Evolutionary conservation across 2,329 filamentous ascomycete species (phyloP), one percentile per base, ranked within the genome.

Genomic region (Xylaria arbuscula): DNA sequence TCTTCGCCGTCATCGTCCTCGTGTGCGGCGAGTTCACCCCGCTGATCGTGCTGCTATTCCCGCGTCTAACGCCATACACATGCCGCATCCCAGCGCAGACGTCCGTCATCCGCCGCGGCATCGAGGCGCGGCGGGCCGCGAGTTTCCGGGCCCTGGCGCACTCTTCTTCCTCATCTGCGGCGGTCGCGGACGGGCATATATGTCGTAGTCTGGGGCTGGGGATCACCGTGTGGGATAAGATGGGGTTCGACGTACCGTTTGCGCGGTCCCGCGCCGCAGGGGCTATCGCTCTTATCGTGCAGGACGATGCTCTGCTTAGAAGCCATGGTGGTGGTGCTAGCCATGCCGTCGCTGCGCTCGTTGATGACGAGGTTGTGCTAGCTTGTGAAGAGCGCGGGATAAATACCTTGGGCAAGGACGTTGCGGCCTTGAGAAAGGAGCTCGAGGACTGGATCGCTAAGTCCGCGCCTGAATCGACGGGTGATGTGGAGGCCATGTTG

Each of bases 11-110:
- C 2, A 82, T 98, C 58, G 84, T 97, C 7, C 75, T 95, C 0
- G 70, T 97, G 17, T 93, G 92, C 77, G 95, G 94, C 32, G 95
- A 98, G 80, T 91, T 97, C 81, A 93, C 94, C 1, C 93, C 94
- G 0, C 77, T 98, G 6, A 81, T 97, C 6, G 91, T 97, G 1
- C 82, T 94, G 7, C 87, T 89, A 38, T 82, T 97, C 32, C 89
- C 90, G 22, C 83, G 83, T 45, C 83, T 93, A 24, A 92, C 97
- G 32, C 95, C 95, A 0, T 88, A 89, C 73, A 91, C 93, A 0
- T 98, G 95, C 79, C 88, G 93, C 11, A 92, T 98, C 67, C 95
- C 95, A 0, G 83, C 82, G 47, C 95, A 98, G 81, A 82, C 93
- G 7, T 82, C 85, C 42, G 85, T 89, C 47, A 80, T 89, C 67